Conservation (phyloP, 768 basidiomycete genomes). For the Lepiota brunneoincarnata region DNA sequence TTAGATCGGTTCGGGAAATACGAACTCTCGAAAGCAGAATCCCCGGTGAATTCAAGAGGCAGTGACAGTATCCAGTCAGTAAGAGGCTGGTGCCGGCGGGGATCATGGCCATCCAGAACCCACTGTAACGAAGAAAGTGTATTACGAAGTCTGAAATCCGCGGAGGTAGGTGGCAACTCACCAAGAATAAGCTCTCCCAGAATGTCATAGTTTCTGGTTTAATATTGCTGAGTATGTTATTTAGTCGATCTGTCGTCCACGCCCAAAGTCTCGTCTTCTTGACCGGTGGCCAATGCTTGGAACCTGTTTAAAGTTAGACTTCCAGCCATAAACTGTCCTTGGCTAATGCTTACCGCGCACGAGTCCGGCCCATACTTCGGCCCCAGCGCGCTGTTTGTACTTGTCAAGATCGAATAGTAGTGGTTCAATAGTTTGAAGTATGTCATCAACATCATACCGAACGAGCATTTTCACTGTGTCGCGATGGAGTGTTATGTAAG, state of each 20-base stretch:
- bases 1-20: background rate
- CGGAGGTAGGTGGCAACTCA: conserved; percentile 23
- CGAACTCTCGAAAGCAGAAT: conserved; percentile 83
- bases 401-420: conserved; percentile 67
- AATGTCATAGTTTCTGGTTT: conserved; percentile 81
- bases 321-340: background rate
- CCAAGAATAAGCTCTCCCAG: conserved; percentile 69
- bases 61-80: conserved; percentile 76
- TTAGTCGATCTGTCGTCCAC: conserved; percentile 65
- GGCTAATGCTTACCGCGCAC: conserved; percentile 54
- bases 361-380: conserved; percentile 64
- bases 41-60: conserved; percentile 78
- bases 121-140: conserved; percentile 30
- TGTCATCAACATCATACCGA: conserved; percentile 44
- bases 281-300: conserved; percentile 77
- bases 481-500: background rate
- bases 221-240: conserved; percentile 66
- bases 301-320: conserved; percentile 40
- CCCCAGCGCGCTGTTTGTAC: conserved; percentile 82
- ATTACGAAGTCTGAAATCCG: background rate
- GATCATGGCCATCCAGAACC: conserved; percentile 69
- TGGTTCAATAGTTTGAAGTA: conserved; percentile 57
- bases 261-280: conserved; percentile 59
- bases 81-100: conserved; percentile 69
- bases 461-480: conserved; percentile 65